Conservation (phyloP, 495 filamentous ascomycete genomes). For the Podospora didyma region DNA sequence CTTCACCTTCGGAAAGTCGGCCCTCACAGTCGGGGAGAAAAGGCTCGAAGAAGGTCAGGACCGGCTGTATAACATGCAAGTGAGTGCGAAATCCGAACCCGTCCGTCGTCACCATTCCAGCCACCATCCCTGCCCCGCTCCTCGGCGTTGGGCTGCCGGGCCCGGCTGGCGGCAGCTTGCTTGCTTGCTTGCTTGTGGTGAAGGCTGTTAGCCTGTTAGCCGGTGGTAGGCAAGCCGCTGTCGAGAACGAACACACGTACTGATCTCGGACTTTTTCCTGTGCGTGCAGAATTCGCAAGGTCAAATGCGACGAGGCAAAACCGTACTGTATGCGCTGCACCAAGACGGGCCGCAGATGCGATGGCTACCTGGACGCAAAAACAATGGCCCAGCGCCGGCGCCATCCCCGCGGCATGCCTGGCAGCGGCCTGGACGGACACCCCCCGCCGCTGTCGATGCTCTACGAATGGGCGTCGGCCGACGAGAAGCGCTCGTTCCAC, state of each 20-base stretch:
- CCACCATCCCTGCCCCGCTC: neutral
- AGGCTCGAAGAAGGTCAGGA: conserved; percentile 33
- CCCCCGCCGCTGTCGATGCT: conserved; percentile 15
- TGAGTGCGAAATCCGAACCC: conserved; percentile 16
- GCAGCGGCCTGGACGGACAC: neutral
- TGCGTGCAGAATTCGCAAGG: conserved; percentile 31
- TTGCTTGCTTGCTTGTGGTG: too few relatives aligned
- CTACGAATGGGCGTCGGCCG: conserved; percentile 27
- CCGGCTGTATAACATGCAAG: conserved; percentile 37
- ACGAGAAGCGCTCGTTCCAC: conserved; percentile 44
- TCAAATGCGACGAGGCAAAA: conserved; percentile 43
- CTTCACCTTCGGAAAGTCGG: conserved; percentile 11
- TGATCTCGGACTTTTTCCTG: conserved; percentile 9
- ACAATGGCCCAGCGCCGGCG: conserved; percentile 26
- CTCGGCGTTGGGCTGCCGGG: neutral
- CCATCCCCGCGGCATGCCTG: conserved; percentile 12
- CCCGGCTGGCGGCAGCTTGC: neutral
- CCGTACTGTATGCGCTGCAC: conserved; percentile 42
- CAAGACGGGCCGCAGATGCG: conserved; percentile 42
- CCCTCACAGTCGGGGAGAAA: conserved; percentile 27
- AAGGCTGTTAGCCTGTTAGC: too few relatives aligned
- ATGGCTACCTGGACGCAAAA: conserved; percentile 37
- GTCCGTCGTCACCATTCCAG: neutral
- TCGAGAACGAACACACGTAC: neutral
- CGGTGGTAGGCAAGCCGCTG: neutral